Conservation (phyloP, 768 basidiomycete species). For the Termitomyces sp. region DNA sequence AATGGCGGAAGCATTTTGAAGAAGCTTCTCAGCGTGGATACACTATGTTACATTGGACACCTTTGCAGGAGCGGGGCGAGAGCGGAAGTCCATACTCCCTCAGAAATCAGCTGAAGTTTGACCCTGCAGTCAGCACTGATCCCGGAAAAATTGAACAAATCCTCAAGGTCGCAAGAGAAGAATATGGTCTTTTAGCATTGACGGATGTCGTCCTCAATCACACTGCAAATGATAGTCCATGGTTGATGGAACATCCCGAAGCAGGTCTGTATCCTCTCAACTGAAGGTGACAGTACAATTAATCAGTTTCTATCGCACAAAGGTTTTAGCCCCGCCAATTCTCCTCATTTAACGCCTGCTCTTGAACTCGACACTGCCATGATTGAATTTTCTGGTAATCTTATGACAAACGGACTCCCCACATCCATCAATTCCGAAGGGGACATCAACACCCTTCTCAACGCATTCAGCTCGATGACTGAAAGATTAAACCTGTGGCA, state of each 20-base stretch:
- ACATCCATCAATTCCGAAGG: slow-evolving; percentile 55
- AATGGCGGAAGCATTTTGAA: slow-evolving; percentile 78
- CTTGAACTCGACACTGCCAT: slow-evolving; percentile 89
- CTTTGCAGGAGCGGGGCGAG: slow-evolving; percentile 86
- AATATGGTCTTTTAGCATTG: slow-evolving; percentile 84
- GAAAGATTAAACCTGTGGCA: slow-evolving; percentile 82
- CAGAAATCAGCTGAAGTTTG: slow-evolving; percentile 80
- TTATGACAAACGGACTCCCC: slow-evolving; percentile 68
- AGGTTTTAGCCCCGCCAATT: slow-evolving; percentile 91
- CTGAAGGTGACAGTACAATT: not conserved
- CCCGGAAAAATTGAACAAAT: slow-evolving; percentile 56
- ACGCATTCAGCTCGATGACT: slow-evolving; percentile 57
- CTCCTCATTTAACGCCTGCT: slow-evolving; percentile 90
- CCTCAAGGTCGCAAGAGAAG: slow-evolving; percentile 68
- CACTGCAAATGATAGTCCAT: slow-evolving; percentile 90
- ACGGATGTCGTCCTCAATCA: slow-evolving; percentile 98
- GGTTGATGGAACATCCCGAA: slow-evolving; percentile 93
- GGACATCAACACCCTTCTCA: slow-evolving; percentile 68
- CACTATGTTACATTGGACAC: slow-evolving; percentile 98
- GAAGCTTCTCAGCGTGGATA: slow-evolving; percentile 90
- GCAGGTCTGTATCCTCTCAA: slow-evolving; percentile 56
- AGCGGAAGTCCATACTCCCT: slow-evolving; percentile 95
- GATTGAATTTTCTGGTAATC: slow-evolving; percentile 69
- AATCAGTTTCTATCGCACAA: not conserved
- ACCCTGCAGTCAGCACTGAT: slow-evolving; percentile 66